Evolutionary conservation across 1,284 basidiomycete species (phyloP).

Genomic region (Hortiboletus rubellus): DNA sequence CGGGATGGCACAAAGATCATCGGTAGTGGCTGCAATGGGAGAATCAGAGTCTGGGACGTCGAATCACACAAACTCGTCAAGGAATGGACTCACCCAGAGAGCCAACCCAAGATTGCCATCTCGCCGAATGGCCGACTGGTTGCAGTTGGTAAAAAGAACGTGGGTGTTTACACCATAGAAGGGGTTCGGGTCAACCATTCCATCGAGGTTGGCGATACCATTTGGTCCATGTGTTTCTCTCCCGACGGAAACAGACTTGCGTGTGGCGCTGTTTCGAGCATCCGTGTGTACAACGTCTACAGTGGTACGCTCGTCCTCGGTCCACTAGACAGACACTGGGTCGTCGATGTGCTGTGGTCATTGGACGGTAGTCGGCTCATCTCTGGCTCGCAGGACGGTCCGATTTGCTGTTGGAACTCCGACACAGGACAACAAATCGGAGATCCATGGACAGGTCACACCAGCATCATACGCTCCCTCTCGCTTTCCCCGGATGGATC

Average conservation of each 20-base stretch:
- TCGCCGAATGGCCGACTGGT: background rate
- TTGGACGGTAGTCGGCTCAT: background rate
- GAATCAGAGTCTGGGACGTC: background rate
- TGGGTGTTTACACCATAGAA: background rate
- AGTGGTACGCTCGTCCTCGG: background rate
- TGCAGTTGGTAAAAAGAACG: background rate
- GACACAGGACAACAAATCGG: slow-evolving; percentile 3
- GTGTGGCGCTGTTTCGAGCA: too few relatives aligned
- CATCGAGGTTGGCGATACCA: background rate
- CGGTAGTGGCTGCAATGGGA: too few relatives aligned
- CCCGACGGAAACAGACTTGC: background rate
- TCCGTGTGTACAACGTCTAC: too few relatives aligned
- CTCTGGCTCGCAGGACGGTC: too few relatives aligned
- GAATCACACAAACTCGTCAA: background rate
- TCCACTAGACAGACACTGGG: background rate
- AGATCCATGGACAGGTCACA: slow-evolving; percentile 5
- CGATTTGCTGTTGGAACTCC: slow-evolving; percentile 1
- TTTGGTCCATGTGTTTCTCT: background rate
- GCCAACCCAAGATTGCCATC: too few relatives aligned
- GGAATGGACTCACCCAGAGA: background rate
- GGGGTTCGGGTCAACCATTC: background rate
- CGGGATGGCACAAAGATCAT: too few relatives aligned
- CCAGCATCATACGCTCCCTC: background rate
- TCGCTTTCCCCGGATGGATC: too few relatives aligned
- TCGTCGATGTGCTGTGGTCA: background rate